Evolutionary conservation across 2,329 filamentous ascomycete genomes (phyloP).

Genomic region (Chalaropsis thielavioides): DNA sequence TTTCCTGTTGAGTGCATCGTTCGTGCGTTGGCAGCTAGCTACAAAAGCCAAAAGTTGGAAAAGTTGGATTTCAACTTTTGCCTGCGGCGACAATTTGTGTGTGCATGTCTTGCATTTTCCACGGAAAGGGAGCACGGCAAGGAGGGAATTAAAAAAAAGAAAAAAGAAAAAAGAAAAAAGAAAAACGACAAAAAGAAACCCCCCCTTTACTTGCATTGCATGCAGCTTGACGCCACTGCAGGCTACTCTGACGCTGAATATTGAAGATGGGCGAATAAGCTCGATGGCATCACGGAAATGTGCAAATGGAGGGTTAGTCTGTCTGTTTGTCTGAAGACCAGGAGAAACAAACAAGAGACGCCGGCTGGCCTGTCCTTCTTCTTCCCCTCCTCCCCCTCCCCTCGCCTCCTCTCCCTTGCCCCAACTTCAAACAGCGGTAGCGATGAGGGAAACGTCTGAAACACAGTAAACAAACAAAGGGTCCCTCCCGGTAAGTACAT

Average conservation of each 20-base stretch:
- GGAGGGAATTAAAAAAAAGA: too few species aligned
- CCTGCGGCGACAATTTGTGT: not conserved
- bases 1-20: not conserved
- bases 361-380: not conserved
- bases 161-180: too few species aligned
- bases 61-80: not conserved
- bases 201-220: not conserved
- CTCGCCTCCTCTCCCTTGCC: not conserved
- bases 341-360: not conserved
- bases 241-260: not conserved
- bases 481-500: not conserved
- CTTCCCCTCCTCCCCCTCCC: not conserved
- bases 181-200: not conserved
- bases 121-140: too few species aligned
- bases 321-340: not conserved
- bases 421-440: not conserved
- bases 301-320: not conserved
- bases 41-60: not conserved
- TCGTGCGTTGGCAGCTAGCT: not conserved
- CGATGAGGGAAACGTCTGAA: conserved; percentile 3
- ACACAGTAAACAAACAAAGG: conserved; percentile 5
- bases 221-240: not conserved
- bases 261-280: too few species aligned
- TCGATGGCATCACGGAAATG: not conserved
- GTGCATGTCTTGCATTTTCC: not conserved